These are phyloP conservation scores for Pittosporum tobira DNA, from an alignment of 129 eudicot species.

Conservation along the genomic window DNA sequence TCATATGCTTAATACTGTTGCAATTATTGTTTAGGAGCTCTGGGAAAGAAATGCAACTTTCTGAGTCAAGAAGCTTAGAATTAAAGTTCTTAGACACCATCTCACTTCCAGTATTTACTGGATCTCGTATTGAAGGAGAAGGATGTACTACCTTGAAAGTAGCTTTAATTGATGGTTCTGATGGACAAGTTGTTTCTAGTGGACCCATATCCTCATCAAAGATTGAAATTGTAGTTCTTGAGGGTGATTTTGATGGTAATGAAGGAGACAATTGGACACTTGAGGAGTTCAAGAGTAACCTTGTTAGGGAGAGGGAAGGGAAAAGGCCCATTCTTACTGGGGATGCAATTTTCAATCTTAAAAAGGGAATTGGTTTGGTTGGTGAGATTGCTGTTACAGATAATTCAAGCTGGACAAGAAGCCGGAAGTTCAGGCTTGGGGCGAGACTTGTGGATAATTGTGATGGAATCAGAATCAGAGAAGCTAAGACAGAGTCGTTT, in stretches of 20 bases:
- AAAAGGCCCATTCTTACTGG: conserved; percentile 37
- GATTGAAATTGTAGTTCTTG: conserved; percentile 44
- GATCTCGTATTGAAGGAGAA: conserved; percentile 38
- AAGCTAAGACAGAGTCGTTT: conserved; percentile 47
- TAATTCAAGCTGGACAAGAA: conserved; percentile 25
- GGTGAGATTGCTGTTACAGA: conserved; percentile 30
- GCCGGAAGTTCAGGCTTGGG: conserved; percentile 37
- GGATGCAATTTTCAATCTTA: conserved; percentile 29
- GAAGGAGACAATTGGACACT: conserved; percentile 27
- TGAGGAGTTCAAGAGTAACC: conserved; percentile 31
- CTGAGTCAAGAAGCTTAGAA: conserved; percentile 25
- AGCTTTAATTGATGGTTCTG: conserved; percentile 35
- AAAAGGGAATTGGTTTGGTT: conserved; percentile 35
- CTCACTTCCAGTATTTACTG: conserved; percentile 34
- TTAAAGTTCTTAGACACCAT: conserved; percentile 29
- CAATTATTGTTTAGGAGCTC: conserved; percentile 24
- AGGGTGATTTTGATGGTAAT: conserved; percentile 27
- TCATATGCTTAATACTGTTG: conserved; percentile 8
- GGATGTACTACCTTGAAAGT: conserved; percentile 21
- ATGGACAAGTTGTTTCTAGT: conserved; percentile 28
- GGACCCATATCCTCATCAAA: conserved; percentile 47
- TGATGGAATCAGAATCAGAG: conserved; percentile 27
- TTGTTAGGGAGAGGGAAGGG: conserved; percentile 37
- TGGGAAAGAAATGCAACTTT: conserved; percentile 18
- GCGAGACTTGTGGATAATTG: conserved; percentile 27